Conservation (phyloP, 371 early-diverging fungal species). For the Phascolomyces articulosus region DNA sequence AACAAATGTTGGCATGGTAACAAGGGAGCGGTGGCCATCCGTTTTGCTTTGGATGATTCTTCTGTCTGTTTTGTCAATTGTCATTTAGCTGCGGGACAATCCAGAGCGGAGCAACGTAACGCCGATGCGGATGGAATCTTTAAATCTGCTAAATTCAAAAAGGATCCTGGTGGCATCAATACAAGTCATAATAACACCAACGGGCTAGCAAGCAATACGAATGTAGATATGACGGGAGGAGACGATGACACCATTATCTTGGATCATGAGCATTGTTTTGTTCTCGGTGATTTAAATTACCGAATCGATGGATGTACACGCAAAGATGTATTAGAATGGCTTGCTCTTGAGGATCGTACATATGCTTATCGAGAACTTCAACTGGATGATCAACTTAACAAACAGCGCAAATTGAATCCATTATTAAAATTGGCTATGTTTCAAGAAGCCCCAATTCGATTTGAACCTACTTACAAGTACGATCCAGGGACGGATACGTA, state of each 20-base stretch:
- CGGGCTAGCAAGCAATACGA: too few relatives aligned
- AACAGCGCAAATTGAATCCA: constrained; percentile 55
- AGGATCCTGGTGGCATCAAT: constrained; percentile 48
- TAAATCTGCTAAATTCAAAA: constrained; percentile 60
- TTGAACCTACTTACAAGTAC: constrained; percentile 90
- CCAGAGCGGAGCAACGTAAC: constrained; percentile 70
- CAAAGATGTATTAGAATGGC: constrained; percentile 53
- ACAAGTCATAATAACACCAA: too few relatives aligned
- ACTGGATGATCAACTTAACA: constrained; percentile 68
- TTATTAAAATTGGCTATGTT: constrained; percentile 65
- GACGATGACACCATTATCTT: constrained; percentile 67
- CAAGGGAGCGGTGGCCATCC: constrained; percentile 86
- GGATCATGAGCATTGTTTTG: constrained; percentile 80
- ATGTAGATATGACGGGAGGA: not conserved
- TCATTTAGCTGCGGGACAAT: constrained; percentile 88
- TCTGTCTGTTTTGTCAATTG: constrained; percentile 86
- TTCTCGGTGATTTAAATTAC: constrained; percentile 87
- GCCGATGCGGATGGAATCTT: constrained; percentile 77
- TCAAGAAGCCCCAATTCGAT: constrained; percentile 64
- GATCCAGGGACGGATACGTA: constrained; percentile 69
- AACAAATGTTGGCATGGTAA: constrained; percentile 71
- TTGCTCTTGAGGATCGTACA: constrained; percentile 32
- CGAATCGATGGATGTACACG: constrained; percentile 64
- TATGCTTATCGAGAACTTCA: constrained; percentile 34
- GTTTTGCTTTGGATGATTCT: constrained; percentile 74